Percentiles rank a stretch among this genome's conserved stretches.
Evolutionary conservation across 495 filamentous ascomycete species (phyloP).

Genomic region (Penicillium desertorum): DNA sequence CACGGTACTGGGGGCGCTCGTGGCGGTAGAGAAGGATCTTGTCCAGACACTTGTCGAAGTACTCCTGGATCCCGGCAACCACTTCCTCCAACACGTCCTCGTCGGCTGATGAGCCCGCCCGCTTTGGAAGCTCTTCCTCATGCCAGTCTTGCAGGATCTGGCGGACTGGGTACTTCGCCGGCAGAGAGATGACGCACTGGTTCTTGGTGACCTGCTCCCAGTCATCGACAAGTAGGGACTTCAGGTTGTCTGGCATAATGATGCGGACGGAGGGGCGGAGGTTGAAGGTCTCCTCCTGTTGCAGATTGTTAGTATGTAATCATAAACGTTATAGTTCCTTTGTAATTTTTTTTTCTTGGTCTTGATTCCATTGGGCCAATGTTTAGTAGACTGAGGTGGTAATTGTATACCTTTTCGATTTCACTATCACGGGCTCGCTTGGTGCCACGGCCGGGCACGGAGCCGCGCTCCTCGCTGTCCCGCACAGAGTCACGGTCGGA

Average conservation of each 20-base stretch:
- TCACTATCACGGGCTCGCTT: slow-evolving; percentile 80
- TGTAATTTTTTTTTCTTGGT: background rate
- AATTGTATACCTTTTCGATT: slow-evolving; percentile 70
- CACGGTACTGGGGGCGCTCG: slow-evolving; percentile 80
- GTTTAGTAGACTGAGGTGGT: background rate
- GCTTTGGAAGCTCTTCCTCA: slow-evolving; percentile 64
- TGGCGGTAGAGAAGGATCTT: slow-evolving; percentile 89
- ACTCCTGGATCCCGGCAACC: slow-evolving; percentile 77
- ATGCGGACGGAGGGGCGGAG: slow-evolving; percentile 77
- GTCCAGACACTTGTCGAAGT: slow-evolving; percentile 85
- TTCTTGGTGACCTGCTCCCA: slow-evolving; percentile 99
- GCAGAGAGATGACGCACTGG: slow-evolving; percentile 78
- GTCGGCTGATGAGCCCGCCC: slow-evolving; percentile 59
- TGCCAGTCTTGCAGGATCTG: slow-evolving; percentile 78
- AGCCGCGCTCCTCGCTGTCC: slow-evolving; percentile 83
- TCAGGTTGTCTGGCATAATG: slow-evolving; percentile 76
- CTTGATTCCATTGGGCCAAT: background rate
- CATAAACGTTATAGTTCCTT: background rate
- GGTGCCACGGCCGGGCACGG: slow-evolving; percentile 61
- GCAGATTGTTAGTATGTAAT: slow-evolving; percentile 24
- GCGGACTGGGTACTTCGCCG: slow-evolving; percentile 69
- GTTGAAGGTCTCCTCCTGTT: slow-evolving; percentile 83
- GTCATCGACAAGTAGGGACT: slow-evolving; percentile 90
- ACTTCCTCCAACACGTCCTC: slow-evolving; percentile 86
- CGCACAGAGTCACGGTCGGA: slow-evolving; percentile 78